These are phyloP conservation scores for Potentilla sterilis DNA, from an alignment of 306 rosid genomes.

Conservation along the genomic window DNA sequence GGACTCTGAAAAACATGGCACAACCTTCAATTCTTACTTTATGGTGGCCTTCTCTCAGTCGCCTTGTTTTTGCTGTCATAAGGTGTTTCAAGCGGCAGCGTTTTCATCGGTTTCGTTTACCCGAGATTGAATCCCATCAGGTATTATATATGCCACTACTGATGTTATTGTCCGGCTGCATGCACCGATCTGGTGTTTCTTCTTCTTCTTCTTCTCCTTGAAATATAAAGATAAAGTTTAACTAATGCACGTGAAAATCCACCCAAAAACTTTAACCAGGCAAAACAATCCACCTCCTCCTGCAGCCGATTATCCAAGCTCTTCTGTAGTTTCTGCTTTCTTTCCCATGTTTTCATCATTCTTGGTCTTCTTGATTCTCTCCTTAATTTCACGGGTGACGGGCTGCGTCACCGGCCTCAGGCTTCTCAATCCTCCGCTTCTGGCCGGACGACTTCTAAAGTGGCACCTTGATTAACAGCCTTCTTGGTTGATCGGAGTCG, in stretches of 20 bases:
- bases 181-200: too few species aligned
- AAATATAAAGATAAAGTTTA: too few species aligned
- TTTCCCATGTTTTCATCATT: constrained; percentile 44
- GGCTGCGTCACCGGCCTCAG: constrained; percentile 45
- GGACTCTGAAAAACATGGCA: neutral
- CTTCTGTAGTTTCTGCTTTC: constrained; percentile 29
- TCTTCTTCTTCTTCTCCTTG: too few species aligned
- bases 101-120: neutral
- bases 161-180: too few species aligned
- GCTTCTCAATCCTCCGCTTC: constrained; percentile 41
- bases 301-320: too few species aligned
- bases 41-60: neutral
- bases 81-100: neutral
- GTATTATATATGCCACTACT: too few species aligned
- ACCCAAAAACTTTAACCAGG: too few species aligned
- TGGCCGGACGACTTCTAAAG: constrained; percentile 41
- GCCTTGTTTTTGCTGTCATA: neutral
- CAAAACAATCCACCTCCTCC: too few species aligned
- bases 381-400: constrained; percentile 48
- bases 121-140: too few species aligned
- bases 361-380: constrained; percentile 48
- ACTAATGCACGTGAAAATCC: too few species aligned
- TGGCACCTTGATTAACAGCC: constrained; percentile 38
- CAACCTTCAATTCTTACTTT: neutral
- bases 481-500: constrained; percentile 22